These are phyloP conservation scores for Pseudotulostoma volvatum DNA, from an alignment of 495 filamentous ascomycete species.

Conservation along the genomic window DNA sequence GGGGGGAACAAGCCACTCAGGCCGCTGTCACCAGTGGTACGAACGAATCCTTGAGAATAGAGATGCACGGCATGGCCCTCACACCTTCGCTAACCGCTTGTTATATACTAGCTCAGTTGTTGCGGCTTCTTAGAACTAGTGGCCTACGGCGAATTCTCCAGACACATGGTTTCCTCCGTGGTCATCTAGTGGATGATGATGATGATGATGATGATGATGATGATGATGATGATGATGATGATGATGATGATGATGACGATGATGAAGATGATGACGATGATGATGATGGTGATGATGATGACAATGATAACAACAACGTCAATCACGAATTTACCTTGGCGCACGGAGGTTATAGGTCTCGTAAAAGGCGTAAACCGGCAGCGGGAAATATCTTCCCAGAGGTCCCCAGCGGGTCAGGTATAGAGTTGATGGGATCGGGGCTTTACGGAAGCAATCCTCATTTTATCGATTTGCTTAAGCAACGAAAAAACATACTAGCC, in stretches of 20 bases:
- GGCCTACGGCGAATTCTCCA: constrained; percentile 25
- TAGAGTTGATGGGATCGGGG: constrained; percentile 62
- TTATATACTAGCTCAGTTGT: constrained; percentile 15
- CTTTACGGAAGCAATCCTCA: constrained; percentile 51
- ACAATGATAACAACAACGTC: no score
- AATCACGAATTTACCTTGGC: no score
- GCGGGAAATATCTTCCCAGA: constrained; percentile 44
- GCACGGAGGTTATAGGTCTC: no score
- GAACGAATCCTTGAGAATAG: no score
- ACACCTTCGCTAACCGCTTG: no score
- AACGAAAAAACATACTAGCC: constrained; percentile 44
- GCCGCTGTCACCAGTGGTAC: no score
- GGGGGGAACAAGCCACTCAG: no score
- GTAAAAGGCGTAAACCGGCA: no score
- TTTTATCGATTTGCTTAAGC: constrained; percentile 31
- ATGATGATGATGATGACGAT: constrained; percentile 11
- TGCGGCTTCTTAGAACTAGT: constrained; percentile 21
- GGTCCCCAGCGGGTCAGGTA: constrained; percentile 62
- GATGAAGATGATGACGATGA: constrained; percentile 9
- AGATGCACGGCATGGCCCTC: no score
- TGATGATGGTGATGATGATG: no score
- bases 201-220: constrained; percentile 15
- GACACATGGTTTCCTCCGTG: constrained; percentile 14
- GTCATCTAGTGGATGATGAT: constrained; percentile 7
- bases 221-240: constrained; percentile 12